phyloP scores from a whole-genome alignment of 2,329 filamentous ascomycete genomes.

The Sordariomycetes sp. region DNA sequence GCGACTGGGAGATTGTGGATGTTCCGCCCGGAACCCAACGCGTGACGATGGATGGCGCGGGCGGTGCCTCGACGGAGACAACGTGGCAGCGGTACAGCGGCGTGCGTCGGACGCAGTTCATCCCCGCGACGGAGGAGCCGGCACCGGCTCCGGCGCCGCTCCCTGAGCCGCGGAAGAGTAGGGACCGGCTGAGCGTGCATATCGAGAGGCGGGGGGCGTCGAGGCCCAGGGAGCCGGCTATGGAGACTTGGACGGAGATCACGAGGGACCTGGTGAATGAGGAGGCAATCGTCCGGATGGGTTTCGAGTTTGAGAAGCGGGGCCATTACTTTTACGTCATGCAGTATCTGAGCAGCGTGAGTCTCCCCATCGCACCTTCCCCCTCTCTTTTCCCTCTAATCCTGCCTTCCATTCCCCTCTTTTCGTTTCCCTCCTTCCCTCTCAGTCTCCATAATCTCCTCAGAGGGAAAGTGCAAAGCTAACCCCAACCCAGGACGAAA shows the following conservation, averaged over 20 bases:
- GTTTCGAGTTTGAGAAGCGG: constrained; percentile 86
- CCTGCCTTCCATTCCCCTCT: no score
- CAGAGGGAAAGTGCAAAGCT: neutral
- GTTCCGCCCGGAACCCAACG: constrained; percentile 73
- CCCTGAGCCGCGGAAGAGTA: constrained; percentile 12
- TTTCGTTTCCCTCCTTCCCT: neutral
- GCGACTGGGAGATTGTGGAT: constrained; percentile 71
- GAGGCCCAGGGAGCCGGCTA: constrained; percentile 27
- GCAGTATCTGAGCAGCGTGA: constrained; percentile 50
- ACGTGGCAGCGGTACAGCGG: constrained; percentile 72
- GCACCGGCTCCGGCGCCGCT: neutral
- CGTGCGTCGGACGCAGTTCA: constrained; percentile 60
- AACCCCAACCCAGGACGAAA: neutral
- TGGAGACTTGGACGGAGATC: constrained; percentile 89
- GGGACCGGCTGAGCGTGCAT: constrained; percentile 28
- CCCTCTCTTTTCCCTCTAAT: neutral
- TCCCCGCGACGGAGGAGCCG: constrained; percentile 45
- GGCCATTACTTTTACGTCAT: constrained; percentile 86
- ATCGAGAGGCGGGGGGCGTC: constrained; percentile 28
- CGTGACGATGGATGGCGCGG: constrained; percentile 69
- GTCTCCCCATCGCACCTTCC: neutral
- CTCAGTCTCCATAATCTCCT: neutral
- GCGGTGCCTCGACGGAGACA: constrained; percentile 62
- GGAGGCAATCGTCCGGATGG: constrained; percentile 73
- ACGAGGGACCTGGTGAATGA: constrained; percentile 81